phyloP scores from a whole-genome alignment of 306 rosid species.

The Cucumis melo region DNA sequence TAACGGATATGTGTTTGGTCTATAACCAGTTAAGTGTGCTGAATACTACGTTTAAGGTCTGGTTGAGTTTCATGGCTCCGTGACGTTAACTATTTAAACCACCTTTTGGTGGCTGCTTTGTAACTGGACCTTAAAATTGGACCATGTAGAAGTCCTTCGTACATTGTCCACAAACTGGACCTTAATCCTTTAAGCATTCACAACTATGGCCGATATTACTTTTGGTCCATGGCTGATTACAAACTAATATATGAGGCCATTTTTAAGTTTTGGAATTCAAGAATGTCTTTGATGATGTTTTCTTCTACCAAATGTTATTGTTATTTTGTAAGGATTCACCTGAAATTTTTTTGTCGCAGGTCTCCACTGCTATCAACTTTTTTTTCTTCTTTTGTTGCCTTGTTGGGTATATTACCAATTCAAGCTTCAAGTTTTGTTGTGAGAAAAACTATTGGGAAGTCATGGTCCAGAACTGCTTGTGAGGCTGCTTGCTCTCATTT shows the following conservation, averaged over 20 bases:
- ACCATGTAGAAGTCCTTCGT: not conserved
- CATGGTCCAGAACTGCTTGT: conserved; percentile 69
- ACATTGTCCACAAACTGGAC: not conserved
- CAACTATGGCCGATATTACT: not conserved
- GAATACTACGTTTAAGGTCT: not conserved
- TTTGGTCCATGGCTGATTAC: not conserved
- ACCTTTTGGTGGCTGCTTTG: not conserved
- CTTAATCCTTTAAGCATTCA: not conserved
- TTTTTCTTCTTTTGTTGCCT: conserved; percentile 33
- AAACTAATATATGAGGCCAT: not conserved
- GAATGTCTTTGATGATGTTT: not conserved
- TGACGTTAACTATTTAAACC: not conserved
- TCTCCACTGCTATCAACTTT: conserved; percentile 33
- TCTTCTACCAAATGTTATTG: conserved; percentile 4
- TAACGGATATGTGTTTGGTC: not conserved
- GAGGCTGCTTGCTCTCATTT: conserved; percentile 79
- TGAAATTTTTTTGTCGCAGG: conserved; percentile 34
- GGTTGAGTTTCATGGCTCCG: not conserved
- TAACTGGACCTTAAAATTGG: not conserved
- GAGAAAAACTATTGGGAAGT: conserved; percentile 39
- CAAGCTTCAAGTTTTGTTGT: conserved; percentile 38
- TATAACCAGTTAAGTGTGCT: not conserved
- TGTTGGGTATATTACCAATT: conserved; percentile 54
- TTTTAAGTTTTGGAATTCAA: not conserved
- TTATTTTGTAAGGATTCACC: conserved; percentile 7